Base-by-base conservation (phyloP, 2,329 filamentous ascomycete species). In the Fusarium staphyleae region DNA sequence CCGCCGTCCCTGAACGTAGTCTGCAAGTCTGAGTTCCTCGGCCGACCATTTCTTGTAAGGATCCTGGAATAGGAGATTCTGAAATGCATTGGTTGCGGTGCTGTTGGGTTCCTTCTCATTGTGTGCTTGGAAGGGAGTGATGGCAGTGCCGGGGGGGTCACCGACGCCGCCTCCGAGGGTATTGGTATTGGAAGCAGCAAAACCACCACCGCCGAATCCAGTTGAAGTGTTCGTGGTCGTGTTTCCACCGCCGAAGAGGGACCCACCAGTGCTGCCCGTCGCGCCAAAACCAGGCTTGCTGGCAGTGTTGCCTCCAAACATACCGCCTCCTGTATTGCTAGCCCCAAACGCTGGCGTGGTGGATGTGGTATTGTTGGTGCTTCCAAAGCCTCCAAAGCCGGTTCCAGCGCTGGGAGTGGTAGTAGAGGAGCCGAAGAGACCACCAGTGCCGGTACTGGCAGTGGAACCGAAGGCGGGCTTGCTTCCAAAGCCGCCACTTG, bases 41-140 rank as follows among this genome's bases (percentile, higher is more conserved):
- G 90, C 85, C 9, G 93, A 97, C 79, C 89, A 98, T 71, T 95
- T 96, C 72, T 87, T 87, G 77, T 93, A 96, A 1, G 88, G 84
- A 18, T 87, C 86, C 75, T 89, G 87, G 72, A 93, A 92, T 16
- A 88, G 78, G 50, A 96, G 85, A 64, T 87, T 93, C 73, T 95
- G 90, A 72, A 89, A 96, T 4, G 87, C 81, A 68, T 88, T 84
- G 61, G 77, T 82, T 69, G 48, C 75, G 14, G 72, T 74, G 62
- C 76, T 81, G 34, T 81, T 84, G 3, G 78, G 74, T 68, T 96
- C 91, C 72, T 93, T 95, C 75, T 96, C 91, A 15, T 81, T 77
- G 39, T 84, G 81, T 0, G 90, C 78, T 55, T 83, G 76, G 75
- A 93, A 96, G 5, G 87, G 81, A n/a, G 83, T 81, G 3, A 81